Evolutionary conservation across 805 yeast species (phyloP).

Genomic region (Candida dajiaensis): DNA sequence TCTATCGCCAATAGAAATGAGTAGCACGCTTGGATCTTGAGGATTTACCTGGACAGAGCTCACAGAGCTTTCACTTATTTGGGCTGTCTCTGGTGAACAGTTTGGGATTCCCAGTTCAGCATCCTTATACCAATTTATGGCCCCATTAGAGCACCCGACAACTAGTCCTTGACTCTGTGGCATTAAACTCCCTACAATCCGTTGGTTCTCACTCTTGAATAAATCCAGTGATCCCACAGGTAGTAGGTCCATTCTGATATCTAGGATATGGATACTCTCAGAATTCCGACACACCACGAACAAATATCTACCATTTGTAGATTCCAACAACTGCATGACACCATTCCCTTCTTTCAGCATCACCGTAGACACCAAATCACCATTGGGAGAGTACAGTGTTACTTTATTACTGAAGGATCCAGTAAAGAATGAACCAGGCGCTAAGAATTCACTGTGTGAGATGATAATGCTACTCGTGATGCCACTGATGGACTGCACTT

Average conservation of each 20-base stretch:
- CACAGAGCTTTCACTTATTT: constrained; percentile 7
- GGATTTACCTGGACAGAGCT: constrained; percentile 14
- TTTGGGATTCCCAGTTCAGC: constrained; percentile 17
- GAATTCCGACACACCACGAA: constrained; percentile 28
- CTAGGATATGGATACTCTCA: constrained; percentile 28
- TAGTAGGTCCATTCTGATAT: constrained; percentile 26
- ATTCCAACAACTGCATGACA: constrained; percentile 28
- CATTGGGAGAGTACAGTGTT: constrained; percentile 23
- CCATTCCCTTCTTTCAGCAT: constrained; percentile 25
- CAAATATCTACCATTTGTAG: constrained; percentile 31
- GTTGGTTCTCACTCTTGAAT: constrained; percentile 15
- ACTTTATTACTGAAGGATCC: constrained; percentile 30
- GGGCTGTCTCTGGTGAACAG: neutral
- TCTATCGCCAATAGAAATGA: constrained; percentile 18
- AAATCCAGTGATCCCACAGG: constrained; percentile 8
- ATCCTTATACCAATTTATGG: constrained; percentile 17
- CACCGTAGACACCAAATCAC: constrained; percentile 13
- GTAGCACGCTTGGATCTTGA: constrained; percentile 11
- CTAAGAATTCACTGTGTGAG: constrained; percentile 9
- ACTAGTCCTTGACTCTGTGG: constrained; percentile 23
- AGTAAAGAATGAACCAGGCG: constrained; percentile 19
- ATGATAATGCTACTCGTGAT: constrained; percentile 16
- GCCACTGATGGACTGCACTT: constrained; percentile 8
- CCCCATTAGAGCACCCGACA: constrained; percentile 22
- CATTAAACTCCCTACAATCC: constrained; percentile 19